Evolutionary conservation across 208 protist genomes (phyloP), one percentile per base, ranked within the genome.

Genomic region (Wallacemonas sp.): DNA sequence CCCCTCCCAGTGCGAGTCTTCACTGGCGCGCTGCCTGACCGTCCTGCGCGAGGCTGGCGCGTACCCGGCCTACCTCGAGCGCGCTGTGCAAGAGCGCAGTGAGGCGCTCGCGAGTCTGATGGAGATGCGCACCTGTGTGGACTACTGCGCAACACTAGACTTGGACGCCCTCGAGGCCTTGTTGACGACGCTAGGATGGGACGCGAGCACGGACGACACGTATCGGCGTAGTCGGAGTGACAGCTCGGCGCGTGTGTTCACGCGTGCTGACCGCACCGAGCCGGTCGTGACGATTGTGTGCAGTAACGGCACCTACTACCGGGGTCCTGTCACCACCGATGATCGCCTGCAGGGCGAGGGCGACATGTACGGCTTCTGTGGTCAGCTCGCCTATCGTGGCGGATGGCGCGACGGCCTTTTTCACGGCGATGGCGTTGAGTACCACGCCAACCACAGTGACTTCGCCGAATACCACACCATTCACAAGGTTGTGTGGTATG

Each of bases 391-490:
- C 33, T 97, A 97, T 74, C 81, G 92, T 12, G 93, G 93, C 22
- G 79, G 95, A 54, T 97, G 93, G 91, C 52, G 57, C 3, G 66
- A 78, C 42, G 86, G 86, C 50, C 61, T 57, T 12, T 88, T 92
- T 54, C 74, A 94, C 25, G 91, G 89, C 38, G 38, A 55, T 25
- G 92, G 89, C 18, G 72, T 84, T 20, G 92, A 96, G 72, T 82
- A 93, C 70, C 92, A 87, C 84, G 11, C 39, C 16, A 84, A n/a
- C n/a, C n/a, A n/a, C n/a, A n/a, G n/a, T n/a, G n/a, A n/a, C n/a
- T n/a, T n/a, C n/a, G n/a, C n/a, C n/a, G n/a, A n/a, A n/a, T n/a
- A n/a, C n/a, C n/a, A n/a, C n/a, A n/a, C n/a, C n/a, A n/a, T n/a
- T n/a, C n/a, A n/a, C n/a, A n/a, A n/a, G n/a, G n/a, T n/a, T n/a